phyloP scores from a whole-genome alignment of 2,329 filamentous ascomycete genomes.

The Penicillium oxalicum region DNA sequence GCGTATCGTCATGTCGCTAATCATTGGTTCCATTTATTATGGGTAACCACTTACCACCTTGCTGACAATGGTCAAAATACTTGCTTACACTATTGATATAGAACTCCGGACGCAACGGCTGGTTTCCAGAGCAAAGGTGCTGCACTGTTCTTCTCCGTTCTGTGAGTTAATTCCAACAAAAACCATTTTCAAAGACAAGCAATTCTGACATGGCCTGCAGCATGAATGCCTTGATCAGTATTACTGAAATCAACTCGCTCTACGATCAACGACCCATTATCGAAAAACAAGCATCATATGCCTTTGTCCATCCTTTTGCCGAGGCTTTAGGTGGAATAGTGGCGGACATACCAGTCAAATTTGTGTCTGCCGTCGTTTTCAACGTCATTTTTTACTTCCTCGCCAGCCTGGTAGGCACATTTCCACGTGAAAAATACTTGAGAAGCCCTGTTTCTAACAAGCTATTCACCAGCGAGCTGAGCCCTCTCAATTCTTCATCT shows the following conservation, averaged over 20 bases:
- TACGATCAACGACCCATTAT: conserved; percentile 89
- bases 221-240: conserved; percentile 54
- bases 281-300: conserved; percentile 83
- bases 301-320: conserved; percentile 81
- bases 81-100: conserved; percentile 51
- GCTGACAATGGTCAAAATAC: neutral
- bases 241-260: conserved; percentile 73
- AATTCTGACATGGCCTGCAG: conserved; percentile 7
- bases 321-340: conserved; percentile 83
- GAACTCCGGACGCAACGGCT: conserved; percentile 57
- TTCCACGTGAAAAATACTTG: neutral
- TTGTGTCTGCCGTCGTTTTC: conserved; percentile 66
- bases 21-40: conserved; percentile 57
- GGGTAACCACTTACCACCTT: conserved; percentile 13
- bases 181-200: neutral
- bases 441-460: conserved; percentile 8
- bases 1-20: conserved; percentile 68
- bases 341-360: conserved; percentile 78
- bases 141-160: conserved; percentile 76
- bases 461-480: conserved; percentile 26
- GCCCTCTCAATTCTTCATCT: conserved; percentile 54
- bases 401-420: conserved; percentile 55
- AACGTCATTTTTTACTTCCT: conserved; percentile 83
- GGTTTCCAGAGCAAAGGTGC: conserved; percentile 75
- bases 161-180: conserved; percentile 58